A percentile compares a stretch with the other conserved stretches of the same genome.
Evolutionary conservation across 495 filamentous ascomycete species (phyloP).

Genomic region (Annulohypoxylon bovei): DNA sequence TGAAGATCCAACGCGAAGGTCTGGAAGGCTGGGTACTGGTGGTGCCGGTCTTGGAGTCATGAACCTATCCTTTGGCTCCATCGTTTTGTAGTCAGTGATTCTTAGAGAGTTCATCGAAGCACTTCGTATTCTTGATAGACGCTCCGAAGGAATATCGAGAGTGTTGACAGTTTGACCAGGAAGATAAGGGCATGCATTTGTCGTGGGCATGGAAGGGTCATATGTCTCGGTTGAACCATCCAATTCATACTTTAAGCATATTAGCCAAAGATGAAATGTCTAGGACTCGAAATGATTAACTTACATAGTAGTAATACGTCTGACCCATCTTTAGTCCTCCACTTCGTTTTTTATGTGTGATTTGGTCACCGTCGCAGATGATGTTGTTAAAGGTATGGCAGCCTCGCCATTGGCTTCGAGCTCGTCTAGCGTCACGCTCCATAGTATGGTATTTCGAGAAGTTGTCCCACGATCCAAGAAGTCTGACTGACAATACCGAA

Average conservation of each 20-base stretch:
- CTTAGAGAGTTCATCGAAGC: slow-evolving; percentile 61
- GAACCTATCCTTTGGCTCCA: slow-evolving; percentile 82
- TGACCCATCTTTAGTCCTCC: slow-evolving; percentile 90
- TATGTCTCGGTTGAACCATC: slow-evolving; percentile 78
- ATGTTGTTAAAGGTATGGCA: slow-evolving; percentile 87
- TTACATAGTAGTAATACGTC: slow-evolving; percentile 95
- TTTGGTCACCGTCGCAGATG: slow-evolving; percentile 76
- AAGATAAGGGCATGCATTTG: slow-evolving; percentile 83
- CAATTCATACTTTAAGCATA: slow-evolving; percentile 74
- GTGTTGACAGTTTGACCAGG: slow-evolving; percentile 88
- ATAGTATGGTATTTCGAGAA: slow-evolving; percentile 80
- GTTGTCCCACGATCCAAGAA: slow-evolving; percentile 95
- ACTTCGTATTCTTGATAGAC: slow-evolving; percentile 58
- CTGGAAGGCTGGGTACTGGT: slow-evolving; percentile 52
- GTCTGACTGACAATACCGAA: slow-evolving; percentile 74
- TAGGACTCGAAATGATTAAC: slow-evolving; percentile 45
- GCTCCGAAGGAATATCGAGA: slow-evolving; percentile 79
- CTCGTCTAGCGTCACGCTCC: slow-evolving; percentile 76
- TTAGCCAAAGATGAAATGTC: slow-evolving; percentile 30
- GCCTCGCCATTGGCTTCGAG: slow-evolving; percentile 80
- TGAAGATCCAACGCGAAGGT: slow-evolving; percentile 65
- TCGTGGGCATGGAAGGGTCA: slow-evolving; percentile 74
- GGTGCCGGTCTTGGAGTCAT: slow-evolving; percentile 72
- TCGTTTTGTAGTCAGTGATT: slow-evolving; percentile 69
- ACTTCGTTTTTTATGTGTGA: slow-evolving; percentile 65